Conservation (phyloP, 2,329 filamentous ascomycete genomes). For the Colletotrichum musicola region DNA sequence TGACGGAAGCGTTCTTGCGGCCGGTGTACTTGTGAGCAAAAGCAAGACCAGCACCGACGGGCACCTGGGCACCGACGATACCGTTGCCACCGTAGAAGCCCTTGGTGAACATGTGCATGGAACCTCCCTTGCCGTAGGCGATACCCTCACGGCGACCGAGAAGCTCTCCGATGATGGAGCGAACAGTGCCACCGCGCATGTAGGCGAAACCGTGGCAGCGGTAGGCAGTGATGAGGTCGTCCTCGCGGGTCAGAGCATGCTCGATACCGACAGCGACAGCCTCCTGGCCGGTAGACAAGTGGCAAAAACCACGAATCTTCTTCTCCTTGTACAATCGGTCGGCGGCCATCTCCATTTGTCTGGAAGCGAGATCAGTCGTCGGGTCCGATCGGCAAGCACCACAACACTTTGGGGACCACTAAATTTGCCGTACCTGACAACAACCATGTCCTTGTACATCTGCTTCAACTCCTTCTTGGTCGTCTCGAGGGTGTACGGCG, state of each 20-base stretch:
- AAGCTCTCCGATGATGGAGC: constrained; percentile 95
- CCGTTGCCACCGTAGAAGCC: constrained; percentile 99
- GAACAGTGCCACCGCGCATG: constrained; percentile 93
- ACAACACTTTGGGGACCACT: background rate
- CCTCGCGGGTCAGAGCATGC: constrained; percentile 89
- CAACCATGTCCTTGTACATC: constrained; percentile 99
- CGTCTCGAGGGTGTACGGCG: constrained; percentile 89
- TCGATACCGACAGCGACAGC: constrained; percentile 97
- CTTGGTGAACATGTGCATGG: constrained; percentile 99
- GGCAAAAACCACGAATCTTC: constrained; percentile 99
- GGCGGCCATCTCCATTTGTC: constrained; percentile 99
- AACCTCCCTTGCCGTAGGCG: constrained; percentile 98
- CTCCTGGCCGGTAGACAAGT: constrained; percentile 97
- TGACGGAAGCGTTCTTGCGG: constrained; percentile 86
- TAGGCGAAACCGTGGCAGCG: constrained; percentile 98
- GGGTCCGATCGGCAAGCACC: background rate
- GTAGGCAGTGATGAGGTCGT: constrained; percentile 98
- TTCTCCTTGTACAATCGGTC: constrained; percentile 99
- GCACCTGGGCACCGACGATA: constrained; percentile 98
- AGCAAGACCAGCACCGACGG: constrained; percentile 94
- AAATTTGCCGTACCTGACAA: constrained; percentile 77
- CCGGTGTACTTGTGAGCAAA: constrained; percentile 96
- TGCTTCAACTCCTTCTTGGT: constrained; percentile 99
- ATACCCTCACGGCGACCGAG: constrained; percentile 96
- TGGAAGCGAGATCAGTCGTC: constrained; percentile 53